phyloP scores from a whole-genome alignment of 2,329 filamentous ascomycete species.

The Fusarium bulbicola region DNA sequence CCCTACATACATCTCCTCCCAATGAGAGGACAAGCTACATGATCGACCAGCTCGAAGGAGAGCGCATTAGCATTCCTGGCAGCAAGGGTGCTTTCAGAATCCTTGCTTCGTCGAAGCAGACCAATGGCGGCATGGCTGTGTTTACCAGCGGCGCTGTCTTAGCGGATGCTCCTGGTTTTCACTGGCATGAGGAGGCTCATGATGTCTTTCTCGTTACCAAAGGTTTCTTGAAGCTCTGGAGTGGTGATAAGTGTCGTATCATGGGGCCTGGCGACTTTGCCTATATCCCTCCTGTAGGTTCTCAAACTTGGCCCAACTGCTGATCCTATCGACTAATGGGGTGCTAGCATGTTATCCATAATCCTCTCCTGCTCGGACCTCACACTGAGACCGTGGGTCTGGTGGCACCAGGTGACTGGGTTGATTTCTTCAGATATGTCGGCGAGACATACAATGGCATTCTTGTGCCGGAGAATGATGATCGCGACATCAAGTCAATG shows the following conservation, averaged over 20 bases:
- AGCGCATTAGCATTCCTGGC: slow-evolving; percentile 61
- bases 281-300: slow-evolving; percentile 61
- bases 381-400: slow-evolving; percentile 64
- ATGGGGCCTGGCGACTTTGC: slow-evolving; percentile 66
- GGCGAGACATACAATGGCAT: slow-evolving; percentile 61
- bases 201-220: slow-evolving; percentile 66
- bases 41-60: slow-evolving; percentile 59
- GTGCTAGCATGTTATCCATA: slow-evolving; percentile 59
- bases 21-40: slow-evolving; percentile 51
- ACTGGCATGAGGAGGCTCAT: slow-evolving; percentile 65
- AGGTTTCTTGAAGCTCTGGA: slow-evolving; percentile 65
- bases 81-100: slow-evolving; percentile 62
- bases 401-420: slow-evolving; percentile 66
- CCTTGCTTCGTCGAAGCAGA: slow-evolving; percentile 61
- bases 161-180: slow-evolving; percentile 60
- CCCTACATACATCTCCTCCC: slow-evolving; percentile 49
- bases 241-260: slow-evolving; percentile 63
- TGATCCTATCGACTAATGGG: background rate
- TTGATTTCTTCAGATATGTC: slow-evolving; percentile 68
- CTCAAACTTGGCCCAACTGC: background rate
- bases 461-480: slow-evolving; percentile 60
- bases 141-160: slow-evolving; percentile 59
- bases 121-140: slow-evolving; percentile 59
- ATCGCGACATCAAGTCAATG: slow-evolving; percentile 59
- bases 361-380: slow-evolving; percentile 62